phyloP scores from a whole-genome alignment of 2,329 filamentous ascomycete species.

The Penicillium sp. region DNA sequence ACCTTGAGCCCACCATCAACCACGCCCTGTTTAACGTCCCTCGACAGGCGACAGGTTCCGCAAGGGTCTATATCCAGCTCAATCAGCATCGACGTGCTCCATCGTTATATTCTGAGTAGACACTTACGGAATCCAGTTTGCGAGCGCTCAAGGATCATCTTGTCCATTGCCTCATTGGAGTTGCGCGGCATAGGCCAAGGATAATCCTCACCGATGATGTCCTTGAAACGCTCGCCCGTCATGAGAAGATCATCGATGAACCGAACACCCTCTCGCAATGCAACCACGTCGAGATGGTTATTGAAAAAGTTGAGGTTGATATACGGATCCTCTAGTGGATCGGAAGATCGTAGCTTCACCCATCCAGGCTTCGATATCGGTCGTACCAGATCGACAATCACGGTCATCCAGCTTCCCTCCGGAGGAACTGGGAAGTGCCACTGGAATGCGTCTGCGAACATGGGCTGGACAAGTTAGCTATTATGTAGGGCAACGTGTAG shows the following conservation, averaged over 20 bases:
- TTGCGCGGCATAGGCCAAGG: constrained; percentile 55
- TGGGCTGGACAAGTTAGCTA: constrained; percentile 24
- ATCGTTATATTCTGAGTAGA: background rate
- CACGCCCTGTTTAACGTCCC: constrained; percentile 48
- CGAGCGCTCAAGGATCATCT: constrained; percentile 50
- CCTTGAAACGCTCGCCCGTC: constrained; percentile 51
- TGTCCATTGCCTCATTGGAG: constrained; percentile 53
- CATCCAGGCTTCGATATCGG: constrained; percentile 43
- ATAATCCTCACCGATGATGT: constrained; percentile 41
- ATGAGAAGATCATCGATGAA: constrained; percentile 51
- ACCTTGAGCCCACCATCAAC: constrained; percentile 49
- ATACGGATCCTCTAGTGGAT: constrained; percentile 34
- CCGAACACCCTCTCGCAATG: constrained; percentile 53
- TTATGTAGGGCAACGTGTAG: too few species aligned
- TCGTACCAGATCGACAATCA: constrained; percentile 49
- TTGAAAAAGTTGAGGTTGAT: constrained; percentile 46
- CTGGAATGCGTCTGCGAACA: constrained; percentile 51
- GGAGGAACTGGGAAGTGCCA: constrained; percentile 43
- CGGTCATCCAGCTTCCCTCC: constrained; percentile 49
- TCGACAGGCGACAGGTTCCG: constrained; percentile 50
- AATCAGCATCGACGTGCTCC: background rate
- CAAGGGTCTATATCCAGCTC: constrained; percentile 41
- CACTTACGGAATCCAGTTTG: constrained; percentile 42
- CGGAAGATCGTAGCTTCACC: constrained; percentile 38
- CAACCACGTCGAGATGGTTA: constrained; percentile 50